phyloP scores from a whole-genome alignment of 768 basidiomycete genomes.

The Kwoniella sp. region DNA sequence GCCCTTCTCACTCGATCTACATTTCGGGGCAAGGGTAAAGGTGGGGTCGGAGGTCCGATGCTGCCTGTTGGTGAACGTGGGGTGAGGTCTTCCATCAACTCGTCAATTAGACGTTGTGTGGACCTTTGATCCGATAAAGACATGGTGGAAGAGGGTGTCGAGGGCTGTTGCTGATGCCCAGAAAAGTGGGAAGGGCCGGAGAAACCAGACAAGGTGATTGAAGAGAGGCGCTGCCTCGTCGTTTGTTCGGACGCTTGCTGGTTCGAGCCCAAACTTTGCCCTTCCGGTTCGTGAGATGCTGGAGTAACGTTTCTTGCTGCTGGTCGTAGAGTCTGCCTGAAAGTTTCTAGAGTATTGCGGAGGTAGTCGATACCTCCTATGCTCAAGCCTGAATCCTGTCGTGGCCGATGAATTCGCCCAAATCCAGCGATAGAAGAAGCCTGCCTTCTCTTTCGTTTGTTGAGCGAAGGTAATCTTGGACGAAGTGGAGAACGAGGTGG shows the following conservation, averaged over 20 bases:
- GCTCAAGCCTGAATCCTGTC: slow-evolving; percentile 5
- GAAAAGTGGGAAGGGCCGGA: neutral
- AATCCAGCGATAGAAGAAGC: neutral
- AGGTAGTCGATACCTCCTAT: slow-evolving; percentile 10
- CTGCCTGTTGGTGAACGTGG: slow-evolving; percentile 13
- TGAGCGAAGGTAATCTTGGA: slow-evolving; percentile 2
- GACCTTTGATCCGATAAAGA: slow-evolving; percentile 16
- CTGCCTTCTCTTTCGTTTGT: neutral
- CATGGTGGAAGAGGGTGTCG: neutral
- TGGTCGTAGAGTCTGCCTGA: slow-evolving; percentile 1
- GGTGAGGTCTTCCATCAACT: slow-evolving; percentile 13
- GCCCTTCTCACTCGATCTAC: slow-evolving; percentile 4
- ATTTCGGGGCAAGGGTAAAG: slow-evolving; percentile 1
- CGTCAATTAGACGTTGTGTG: slow-evolving; percentile 9
- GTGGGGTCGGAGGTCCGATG: neutral
- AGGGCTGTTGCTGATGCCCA: neutral
- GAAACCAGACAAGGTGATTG: slow-evolving; percentile 7
- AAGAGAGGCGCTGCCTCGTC: slow-evolving; percentile 1
- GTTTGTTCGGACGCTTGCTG: neutral
- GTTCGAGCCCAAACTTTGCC: too few relatives aligned
- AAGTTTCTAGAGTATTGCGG: neutral
- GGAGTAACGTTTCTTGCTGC: neutral
- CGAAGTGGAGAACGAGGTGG: slow-evolving; percentile 8
- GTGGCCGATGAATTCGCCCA: neutral
- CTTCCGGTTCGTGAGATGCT: neutral